Conservation (phyloP, 176 grass and related monocot genomes). For the Ananas comosus region DNA sequence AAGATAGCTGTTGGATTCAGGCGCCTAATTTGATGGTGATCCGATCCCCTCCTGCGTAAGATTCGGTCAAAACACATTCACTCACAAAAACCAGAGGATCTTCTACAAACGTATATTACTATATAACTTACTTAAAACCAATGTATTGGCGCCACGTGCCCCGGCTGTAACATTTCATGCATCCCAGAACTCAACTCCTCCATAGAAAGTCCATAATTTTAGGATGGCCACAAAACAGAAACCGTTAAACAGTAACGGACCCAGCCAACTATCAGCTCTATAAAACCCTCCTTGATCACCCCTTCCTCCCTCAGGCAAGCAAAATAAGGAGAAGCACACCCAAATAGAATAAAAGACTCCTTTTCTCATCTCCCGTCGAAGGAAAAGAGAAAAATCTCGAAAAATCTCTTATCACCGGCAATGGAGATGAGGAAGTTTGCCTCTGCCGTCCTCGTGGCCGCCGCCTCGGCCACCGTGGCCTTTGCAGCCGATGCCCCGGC, state of each 20-base stretch:
- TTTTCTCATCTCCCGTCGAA: constrained; percentile 24
- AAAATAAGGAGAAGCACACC: constrained; percentile 10
- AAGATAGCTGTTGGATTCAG: too few species aligned
- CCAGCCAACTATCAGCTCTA: neutral
- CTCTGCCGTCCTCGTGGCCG: constrained; percentile 23
- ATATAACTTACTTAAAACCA: too few species aligned
- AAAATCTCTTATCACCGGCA: neutral
- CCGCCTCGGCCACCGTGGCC: constrained; percentile 21
- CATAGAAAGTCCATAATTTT: too few species aligned
- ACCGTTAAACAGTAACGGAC: neutral
- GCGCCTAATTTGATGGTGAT: too few species aligned
- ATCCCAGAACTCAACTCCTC: too few species aligned
- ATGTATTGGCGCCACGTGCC: too few species aligned
- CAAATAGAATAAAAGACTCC: constrained; percentile 2
- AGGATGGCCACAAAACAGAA: neutral
- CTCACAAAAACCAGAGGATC: too few species aligned
- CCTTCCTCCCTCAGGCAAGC: constrained; percentile 13
- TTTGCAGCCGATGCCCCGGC: neutral
- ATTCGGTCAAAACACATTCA: too few species aligned
- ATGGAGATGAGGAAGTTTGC: constrained; percentile 44
- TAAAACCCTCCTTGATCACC: neutral
- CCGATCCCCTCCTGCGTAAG: too few species aligned
- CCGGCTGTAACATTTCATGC: too few species aligned
- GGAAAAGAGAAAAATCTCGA: neutral
- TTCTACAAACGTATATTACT: too few species aligned